phyloP scores from a whole-genome alignment of 2,329 filamentous ascomycete species.

The Thelonectria olida region DNA sequence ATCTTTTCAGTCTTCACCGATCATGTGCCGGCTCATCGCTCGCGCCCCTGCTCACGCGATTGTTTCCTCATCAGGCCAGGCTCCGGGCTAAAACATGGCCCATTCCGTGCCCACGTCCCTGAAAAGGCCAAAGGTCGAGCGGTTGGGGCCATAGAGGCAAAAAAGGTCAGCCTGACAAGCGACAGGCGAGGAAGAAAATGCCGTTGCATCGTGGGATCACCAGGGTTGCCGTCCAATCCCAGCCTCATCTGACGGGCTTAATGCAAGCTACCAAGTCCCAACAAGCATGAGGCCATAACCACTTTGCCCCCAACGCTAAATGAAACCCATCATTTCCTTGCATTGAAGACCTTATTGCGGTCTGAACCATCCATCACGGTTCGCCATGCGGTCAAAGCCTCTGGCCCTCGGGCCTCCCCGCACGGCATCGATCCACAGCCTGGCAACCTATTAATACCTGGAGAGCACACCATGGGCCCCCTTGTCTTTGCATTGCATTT shows the following conservation, averaged over 20 bases:
- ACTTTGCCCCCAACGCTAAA: constrained; percentile 22
- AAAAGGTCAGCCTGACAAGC: constrained; percentile 12
- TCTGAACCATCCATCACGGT: constrained; percentile 37
- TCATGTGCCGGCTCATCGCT: constrained; percentile 19
- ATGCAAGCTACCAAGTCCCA: constrained; percentile 5
- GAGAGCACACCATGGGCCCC: constrained; percentile 28
- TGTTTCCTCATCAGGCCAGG: constrained; percentile 35
- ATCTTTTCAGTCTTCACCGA: constrained; percentile 17
- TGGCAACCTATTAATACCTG: constrained; percentile 28
- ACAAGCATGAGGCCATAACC: constrained; percentile 26
- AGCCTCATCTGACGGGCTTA: constrained; percentile 9
- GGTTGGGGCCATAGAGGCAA: constrained; percentile 34
- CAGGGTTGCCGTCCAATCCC: constrained; percentile 32
- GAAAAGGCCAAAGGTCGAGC: no score
- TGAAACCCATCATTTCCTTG: constrained; percentile 26
- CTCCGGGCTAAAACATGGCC: constrained; percentile 19
- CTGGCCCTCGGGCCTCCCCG: constrained; percentile 17
- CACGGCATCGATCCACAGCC: constrained; percentile 37
- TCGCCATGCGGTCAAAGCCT: constrained; percentile 39
- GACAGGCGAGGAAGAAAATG: constrained; percentile 11
- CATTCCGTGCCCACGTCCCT: constrained; percentile 3
- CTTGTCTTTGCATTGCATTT: constrained; percentile 1
- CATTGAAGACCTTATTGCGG: constrained; percentile 35
- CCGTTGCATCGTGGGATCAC: neutral
- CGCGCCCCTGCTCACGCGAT: constrained; percentile 21